phyloP scores from a whole-genome alignment of 768 basidiomycete species.

The Pisolithus microcarpus region DNA sequence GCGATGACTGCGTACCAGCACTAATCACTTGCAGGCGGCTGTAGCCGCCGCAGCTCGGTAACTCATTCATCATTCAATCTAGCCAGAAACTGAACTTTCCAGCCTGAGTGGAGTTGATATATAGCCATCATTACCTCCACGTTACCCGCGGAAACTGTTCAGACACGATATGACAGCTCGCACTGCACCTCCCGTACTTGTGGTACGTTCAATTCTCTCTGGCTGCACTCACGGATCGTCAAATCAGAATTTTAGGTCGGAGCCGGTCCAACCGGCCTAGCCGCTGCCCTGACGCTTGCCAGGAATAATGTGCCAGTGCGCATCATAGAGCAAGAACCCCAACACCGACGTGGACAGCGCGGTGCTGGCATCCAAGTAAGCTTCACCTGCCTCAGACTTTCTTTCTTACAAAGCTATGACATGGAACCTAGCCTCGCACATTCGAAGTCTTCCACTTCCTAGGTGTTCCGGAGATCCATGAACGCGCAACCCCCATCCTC shows the following conservation, averaged over 20 bases:
- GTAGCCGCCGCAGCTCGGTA: no score
- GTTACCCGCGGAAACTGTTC: no score
- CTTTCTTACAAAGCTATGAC: constrained; percentile 2
- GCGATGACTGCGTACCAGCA: no score
- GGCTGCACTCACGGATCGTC: no score
- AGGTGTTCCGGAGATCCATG: constrained; percentile 31
- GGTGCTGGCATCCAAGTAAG: constrained; percentile 1
- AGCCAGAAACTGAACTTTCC: no score
- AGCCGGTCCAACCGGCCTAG: constrained; percentile 17
- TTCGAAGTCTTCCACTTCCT: constrained; percentile 39
- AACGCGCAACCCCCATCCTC: constrained; percentile 18
- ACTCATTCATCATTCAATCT: no score
- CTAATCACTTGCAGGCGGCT: no score
- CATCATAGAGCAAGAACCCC: constrained; percentile 12
- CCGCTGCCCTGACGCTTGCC: constrained; percentile 17
- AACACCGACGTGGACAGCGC: constrained; percentile 1
- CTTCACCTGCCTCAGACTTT: no score
- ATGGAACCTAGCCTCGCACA: constrained; percentile 33
- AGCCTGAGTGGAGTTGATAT: no score
- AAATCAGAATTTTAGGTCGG: constrained; percentile 6
- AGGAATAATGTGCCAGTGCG: constrained; percentile 18
- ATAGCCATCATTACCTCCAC: no score
- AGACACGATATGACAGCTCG: background rate
- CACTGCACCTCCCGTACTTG: no score
- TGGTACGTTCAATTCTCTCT: no score